Evolutionary conservation across 2,329 filamentous ascomycete genomes (phyloP).

Genomic region (Pseudovirgaria hyperparasitica): DNA sequence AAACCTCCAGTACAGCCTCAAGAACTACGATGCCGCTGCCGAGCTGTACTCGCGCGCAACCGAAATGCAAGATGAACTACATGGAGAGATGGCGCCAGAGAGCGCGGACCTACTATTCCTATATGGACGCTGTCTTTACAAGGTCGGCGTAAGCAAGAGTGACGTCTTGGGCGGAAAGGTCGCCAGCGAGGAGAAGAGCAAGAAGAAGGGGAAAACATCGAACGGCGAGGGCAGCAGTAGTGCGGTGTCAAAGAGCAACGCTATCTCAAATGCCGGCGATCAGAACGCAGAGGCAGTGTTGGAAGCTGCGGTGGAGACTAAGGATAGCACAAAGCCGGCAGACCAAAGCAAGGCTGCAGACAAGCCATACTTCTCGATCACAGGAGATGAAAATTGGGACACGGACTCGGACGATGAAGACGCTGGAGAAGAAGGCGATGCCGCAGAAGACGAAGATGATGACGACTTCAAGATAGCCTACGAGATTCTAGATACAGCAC

Average conservation of each 20-base stretch:
- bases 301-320: slow-evolving; percentile 28
- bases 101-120: slow-evolving; percentile 92
- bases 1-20: slow-evolving; percentile 74
- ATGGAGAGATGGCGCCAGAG: slow-evolving; percentile 79
- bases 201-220: slow-evolving; percentile 31
- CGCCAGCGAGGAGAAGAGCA: slow-evolving; percentile 40
- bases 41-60: slow-evolving; percentile 82
- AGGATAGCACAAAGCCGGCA: slow-evolving; percentile 27
- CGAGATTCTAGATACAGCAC: slow-evolving; percentile 50
- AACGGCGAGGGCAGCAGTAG: slow-evolving; percentile 18
- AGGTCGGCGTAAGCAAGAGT: slow-evolving; percentile 85
- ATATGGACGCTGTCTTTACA: slow-evolving; percentile 88
- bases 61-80: slow-evolving; percentile 78
- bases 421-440: slow-evolving; percentile 35
- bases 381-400: slow-evolving; percentile 86
- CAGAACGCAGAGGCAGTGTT: slow-evolving; percentile 29
- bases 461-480: slow-evolving; percentile 53
- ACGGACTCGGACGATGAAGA: slow-evolving; percentile 62
- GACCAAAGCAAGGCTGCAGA: slow-evolving; percentile 35
- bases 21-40: slow-evolving; percentile 74
- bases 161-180: slow-evolving; percentile 84
- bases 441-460: slow-evolving; percentile 35
- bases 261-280: slow-evolving; percentile 21
- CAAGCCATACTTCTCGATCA: slow-evolving; percentile 82
- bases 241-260: slow-evolving; percentile 13